These are phyloP conservation scores for Solanum chilense DNA, from an alignment of 257 asterid genomes.

Conservation along the genomic window DNA sequence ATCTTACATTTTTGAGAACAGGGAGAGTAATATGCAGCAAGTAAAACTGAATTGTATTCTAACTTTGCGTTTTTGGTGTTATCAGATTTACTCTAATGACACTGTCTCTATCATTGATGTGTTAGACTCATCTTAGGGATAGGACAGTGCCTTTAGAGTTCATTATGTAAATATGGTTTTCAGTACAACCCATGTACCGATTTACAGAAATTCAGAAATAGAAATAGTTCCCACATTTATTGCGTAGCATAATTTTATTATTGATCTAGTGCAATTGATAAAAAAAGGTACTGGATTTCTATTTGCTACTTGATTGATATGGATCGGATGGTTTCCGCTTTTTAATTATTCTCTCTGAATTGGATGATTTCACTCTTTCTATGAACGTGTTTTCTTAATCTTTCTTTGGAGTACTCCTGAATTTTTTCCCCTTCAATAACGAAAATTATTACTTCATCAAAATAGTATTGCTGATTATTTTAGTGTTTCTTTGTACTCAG, in stretches of 20 bases:
- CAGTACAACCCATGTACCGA: not conserved
- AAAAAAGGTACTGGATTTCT: not conserved
- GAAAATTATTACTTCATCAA: constrained; percentile 6
- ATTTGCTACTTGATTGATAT: not conserved
- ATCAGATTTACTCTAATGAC: not conserved
- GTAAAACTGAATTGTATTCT: not conserved
- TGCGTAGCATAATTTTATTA: not conserved
- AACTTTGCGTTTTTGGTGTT: not conserved
- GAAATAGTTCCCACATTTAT: not conserved
- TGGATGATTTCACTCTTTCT: not conserved
- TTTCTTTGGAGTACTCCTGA: not conserved
- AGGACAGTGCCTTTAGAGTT: not conserved
- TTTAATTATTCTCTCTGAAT: not conserved
- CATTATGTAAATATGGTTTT: not conserved
- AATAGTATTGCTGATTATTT: not conserved
- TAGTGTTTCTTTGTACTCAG: constrained; percentile 28
- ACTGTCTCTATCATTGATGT: not conserved
- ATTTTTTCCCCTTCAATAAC: not conserved
- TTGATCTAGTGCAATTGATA: not conserved
- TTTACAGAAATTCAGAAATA: not conserved
- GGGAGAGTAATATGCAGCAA: not conserved
- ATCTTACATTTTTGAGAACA: not conserved
- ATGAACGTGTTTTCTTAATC: not conserved
- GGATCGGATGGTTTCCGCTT: not conserved
- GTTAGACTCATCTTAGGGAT: not conserved